Base-by-base conservation (phyloP, 2,329 filamentous ascomycete species). In the Celoporthe dispersa region DNA sequence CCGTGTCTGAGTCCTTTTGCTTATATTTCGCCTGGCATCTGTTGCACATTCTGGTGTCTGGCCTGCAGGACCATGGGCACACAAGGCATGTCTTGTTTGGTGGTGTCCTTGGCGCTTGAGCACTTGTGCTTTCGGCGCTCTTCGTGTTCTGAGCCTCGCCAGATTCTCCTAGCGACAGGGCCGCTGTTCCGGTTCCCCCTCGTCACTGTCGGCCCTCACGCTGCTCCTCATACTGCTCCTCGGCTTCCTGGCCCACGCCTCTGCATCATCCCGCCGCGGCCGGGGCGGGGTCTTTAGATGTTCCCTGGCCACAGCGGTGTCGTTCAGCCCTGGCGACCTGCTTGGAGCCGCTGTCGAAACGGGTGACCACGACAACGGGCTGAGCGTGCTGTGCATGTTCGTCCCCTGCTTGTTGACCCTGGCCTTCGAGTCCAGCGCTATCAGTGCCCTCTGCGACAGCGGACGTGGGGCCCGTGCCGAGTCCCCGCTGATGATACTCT, bases 401-500 rank as follows among this genome's bases (percentile, higher is more conserved):
- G 33, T 41, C 2, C 33, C 57, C 16, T 57, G 64, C 53, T 53
- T 59, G 2, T 53, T 59, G 2, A 51, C 51, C 16, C 62, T 69
- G 16, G 65, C 11, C 35, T 35, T 51, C n/a, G 60, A 14, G 25
- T 63, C 62, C 2, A 57, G n/a, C 16, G 59, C 35, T 11, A 72
- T 68, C 37, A 72, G 19, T 16, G 70, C 68, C 5, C 70, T 66
- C 28, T 72, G 61, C 12, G 68, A 68, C 28, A 72, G 68, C 31
- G 44, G 70, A 16, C 66, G 70, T 35, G 70, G 70, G 31, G 70
- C 53, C 0, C 57, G 63, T 5, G 31, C 51, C 12, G 28, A 48
- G 1, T 64, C 66, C 11, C 64, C 70, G 31, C 68, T 68, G 51
- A 62, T 68, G 33, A 48, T 41, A 25, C 68, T 41, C 62, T 39